Percentiles rank a stretch among this genome's conserved stretches.
phyloP scores from a whole-genome alignment of 371 early-diverging fungal species.

The Lichtheimia ramosa region DNA sequence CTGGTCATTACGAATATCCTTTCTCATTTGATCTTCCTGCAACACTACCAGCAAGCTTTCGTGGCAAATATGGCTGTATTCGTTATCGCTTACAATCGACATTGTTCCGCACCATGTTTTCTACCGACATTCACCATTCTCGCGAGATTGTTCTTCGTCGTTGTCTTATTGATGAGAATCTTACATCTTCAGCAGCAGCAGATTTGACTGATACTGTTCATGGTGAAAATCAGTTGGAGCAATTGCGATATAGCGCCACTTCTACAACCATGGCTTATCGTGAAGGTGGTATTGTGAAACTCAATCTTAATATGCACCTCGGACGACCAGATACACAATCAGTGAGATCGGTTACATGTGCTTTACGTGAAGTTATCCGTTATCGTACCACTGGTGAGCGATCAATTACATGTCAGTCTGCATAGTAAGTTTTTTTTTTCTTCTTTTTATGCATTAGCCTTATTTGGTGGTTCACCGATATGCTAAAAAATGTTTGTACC shows the following conservation, averaged over 20 bases:
- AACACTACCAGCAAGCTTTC: conserved; percentile 41
- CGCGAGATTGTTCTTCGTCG: conserved; percentile 38
- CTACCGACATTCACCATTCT: conserved; percentile 30
- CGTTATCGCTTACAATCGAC: conserved; percentile 38
- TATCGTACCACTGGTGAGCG: conserved; percentile 38
- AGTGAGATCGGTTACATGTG: conserved; percentile 44
- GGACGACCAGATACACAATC: conserved; percentile 30
- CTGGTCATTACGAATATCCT: conserved; percentile 38
- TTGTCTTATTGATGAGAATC: conserved; percentile 32
- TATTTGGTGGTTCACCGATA: no score
- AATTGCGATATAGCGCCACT: conserved; percentile 35
- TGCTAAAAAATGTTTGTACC: background rate
- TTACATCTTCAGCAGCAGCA: conserved; percentile 15
- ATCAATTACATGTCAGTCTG: conserved; percentile 12
- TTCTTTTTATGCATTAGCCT: no score
- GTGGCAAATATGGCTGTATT: conserved; percentile 44
- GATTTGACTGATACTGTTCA: conserved; percentile 27
- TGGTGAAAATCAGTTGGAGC: conserved; percentile 30
- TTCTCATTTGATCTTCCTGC: conserved; percentile 44
- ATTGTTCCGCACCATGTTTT: conserved; percentile 41
- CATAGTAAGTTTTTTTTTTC: background rate
- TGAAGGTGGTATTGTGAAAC: conserved; percentile 46
- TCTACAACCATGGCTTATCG: conserved; percentile 45
- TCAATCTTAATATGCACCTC: conserved; percentile 36
- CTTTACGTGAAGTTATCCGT: conserved; percentile 39